Evolutionary conservation across 228 moss, liverwort and hornwort genomes (phyloP).

Genomic region (Sphagnum fallax): DNA sequence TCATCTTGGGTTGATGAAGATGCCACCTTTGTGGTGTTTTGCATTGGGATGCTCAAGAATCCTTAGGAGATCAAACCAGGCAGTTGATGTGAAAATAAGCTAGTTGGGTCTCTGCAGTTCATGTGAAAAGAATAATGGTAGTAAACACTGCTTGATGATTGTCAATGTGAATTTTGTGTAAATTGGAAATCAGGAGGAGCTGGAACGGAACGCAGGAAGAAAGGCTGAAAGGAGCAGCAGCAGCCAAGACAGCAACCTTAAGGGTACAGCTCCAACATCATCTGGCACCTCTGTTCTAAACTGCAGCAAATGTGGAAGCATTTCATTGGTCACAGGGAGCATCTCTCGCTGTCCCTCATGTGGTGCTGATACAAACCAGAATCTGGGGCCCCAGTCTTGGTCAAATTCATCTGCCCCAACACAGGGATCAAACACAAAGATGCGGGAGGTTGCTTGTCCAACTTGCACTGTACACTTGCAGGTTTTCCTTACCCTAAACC

Average conservation of each 20-base stretch:
- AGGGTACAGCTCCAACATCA: slow-evolving; percentile 3
- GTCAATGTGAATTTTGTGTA: no score
- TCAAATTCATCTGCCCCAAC: slow-evolving; percentile 17
- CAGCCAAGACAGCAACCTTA: slow-evolving; percentile 14
- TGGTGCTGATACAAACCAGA: slow-evolving; percentile 39
- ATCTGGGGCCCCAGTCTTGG: slow-evolving; percentile 33
- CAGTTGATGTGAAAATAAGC: no score
- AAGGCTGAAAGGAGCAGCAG: slow-evolving; percentile 38
- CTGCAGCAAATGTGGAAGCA: slow-evolving; percentile 78
- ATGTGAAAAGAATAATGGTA: no score
- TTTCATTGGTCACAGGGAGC: slow-evolving; percentile 63
- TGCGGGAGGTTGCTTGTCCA: slow-evolving; percentile 94
- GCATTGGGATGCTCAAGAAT: no score
- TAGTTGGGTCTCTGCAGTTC: no score
- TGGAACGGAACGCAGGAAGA: slow-evolving; percentile 77
- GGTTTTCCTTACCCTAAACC: slow-evolving; percentile 16
- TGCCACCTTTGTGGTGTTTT: no score
- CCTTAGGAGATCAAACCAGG: no score
- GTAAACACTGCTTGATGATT: no score
- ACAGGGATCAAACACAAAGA: slow-evolving; percentile 43
- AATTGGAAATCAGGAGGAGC: slow-evolving; percentile 52
- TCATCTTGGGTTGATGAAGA: no score
- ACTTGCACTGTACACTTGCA: slow-evolving; percentile 98
- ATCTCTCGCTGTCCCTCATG: slow-evolving; percentile 71
- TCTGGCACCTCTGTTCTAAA: slow-evolving; percentile 74